phyloP scores from a whole-genome alignment of 257 asterid species.

The Lycium barbarum region DNA sequence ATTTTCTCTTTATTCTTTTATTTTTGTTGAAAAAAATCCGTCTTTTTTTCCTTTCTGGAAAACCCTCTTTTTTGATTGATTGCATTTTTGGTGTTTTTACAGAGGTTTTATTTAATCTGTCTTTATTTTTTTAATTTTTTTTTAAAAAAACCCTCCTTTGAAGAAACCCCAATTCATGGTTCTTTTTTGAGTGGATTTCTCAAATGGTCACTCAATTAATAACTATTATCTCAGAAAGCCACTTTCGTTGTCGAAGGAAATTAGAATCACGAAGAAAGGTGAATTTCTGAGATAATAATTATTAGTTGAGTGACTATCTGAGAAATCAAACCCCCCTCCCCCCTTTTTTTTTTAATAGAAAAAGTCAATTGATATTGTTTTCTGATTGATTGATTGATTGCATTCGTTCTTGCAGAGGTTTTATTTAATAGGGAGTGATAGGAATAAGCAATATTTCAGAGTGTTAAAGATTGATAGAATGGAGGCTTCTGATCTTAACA shows the following conservation, averaged over 20 bases:
- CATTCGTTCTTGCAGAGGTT: conserved; percentile 61
- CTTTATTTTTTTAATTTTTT: background rate
- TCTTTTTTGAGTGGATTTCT: background rate
- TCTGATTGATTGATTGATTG: background rate
- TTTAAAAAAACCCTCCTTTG: background rate
- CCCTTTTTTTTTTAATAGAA: background rate
- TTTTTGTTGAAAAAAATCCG: too few species aligned
- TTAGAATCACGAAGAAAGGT: too few species aligned
- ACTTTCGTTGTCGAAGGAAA: too few species aligned
- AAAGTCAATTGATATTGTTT: conserved; percentile 77
- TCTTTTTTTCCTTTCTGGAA: background rate
- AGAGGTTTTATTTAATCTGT: too few species aligned
- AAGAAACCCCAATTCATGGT: background rate
- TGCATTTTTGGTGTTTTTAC: too few species aligned
- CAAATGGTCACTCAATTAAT: too few species aligned
- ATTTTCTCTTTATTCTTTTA: background rate
- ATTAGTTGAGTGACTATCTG: too few species aligned
- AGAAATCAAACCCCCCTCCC: too few species aligned
- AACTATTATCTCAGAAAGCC: too few species aligned
- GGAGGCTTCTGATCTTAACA: conserved; percentile 95
- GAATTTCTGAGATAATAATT: too few species aligned
- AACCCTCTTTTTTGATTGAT: too few species aligned
- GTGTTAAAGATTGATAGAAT: conserved; percentile 92
- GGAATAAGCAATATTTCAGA: conserved; percentile 78
- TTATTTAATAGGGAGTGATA: conserved; percentile 97